Evolutionary conservation across 164 flowering plant species (phyloP).

Genomic region (Amborella trichopoda): DNA sequence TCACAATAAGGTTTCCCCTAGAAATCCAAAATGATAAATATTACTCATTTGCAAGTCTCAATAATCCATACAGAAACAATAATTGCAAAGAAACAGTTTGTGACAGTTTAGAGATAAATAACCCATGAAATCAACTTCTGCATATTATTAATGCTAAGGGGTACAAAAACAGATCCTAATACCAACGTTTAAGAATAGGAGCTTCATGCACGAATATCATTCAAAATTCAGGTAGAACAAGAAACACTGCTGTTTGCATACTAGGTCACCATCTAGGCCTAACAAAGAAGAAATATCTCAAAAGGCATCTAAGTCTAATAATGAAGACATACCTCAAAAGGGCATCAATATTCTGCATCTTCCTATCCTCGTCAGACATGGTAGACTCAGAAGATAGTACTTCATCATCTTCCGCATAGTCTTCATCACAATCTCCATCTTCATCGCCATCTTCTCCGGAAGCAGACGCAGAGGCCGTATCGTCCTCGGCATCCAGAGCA

Average conservation of each 20-base stretch:
- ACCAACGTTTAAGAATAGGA: not conserved
- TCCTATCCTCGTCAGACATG: constrained; percentile 22
- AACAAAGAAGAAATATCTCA: not conserved
- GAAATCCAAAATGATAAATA: too few relatives aligned
- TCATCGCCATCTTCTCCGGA: too few relatives aligned
- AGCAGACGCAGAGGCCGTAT: too few relatives aligned
- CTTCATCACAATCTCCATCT: too few relatives aligned
- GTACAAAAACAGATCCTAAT: not conserved
- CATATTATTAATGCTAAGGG: too few relatives aligned
- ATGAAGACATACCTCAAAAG: constrained; percentile 31
- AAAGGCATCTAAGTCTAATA: not conserved
- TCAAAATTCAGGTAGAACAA: not conserved
- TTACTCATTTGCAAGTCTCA: not conserved
- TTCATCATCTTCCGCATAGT: too few relatives aligned
- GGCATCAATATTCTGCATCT: constrained; percentile 51
- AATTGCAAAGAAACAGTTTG: constrained; percentile 5
- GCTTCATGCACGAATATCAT: not conserved
- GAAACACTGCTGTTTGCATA: not conserved
- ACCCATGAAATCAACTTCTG: too few relatives aligned
- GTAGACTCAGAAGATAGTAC: too few relatives aligned
- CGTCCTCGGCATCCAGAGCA: too few relatives aligned
- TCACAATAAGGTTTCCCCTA: constrained; percentile 85
- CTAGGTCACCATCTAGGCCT: not conserved
- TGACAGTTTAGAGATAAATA: too few relatives aligned
- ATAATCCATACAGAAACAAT: not conserved